Conservation (phyloP, 257 asterid species). For the Leonotis leonurus region DNA sequence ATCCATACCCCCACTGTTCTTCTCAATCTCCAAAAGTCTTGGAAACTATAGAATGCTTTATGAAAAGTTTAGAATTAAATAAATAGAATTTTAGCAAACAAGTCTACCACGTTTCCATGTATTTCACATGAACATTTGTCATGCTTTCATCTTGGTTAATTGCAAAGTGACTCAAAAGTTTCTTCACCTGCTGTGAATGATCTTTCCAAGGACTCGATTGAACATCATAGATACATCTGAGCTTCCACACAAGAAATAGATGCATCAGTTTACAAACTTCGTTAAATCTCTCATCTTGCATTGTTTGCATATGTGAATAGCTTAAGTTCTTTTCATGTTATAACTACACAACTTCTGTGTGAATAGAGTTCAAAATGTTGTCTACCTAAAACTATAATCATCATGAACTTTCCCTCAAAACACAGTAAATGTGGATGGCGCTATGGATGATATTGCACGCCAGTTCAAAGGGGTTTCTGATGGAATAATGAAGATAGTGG, state of each 20-base stretch:
- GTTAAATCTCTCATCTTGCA: too few relatives aligned
- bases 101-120: not conserved
- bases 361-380: not conserved
- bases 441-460: constrained; percentile 83
- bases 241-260: not conserved
- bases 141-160: constrained; percentile 11
- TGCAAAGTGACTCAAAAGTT: not conserved
- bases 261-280: not conserved
- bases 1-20: not conserved
- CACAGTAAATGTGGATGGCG: constrained; percentile 86
- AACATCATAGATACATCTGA: not conserved
- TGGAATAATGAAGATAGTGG: constrained; percentile 64
- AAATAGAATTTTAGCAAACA: not conserved
- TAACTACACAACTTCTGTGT: not conserved
- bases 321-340: not conserved
- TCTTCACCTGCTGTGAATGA: not conserved
- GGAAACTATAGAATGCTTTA: too few relatives aligned
- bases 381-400: constrained; percentile 10
- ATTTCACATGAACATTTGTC: not conserved
- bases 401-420: constrained; percentile 1
- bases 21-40: not conserved
- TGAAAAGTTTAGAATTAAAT: not conserved
- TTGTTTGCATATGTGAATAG: too few relatives aligned
- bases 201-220: not conserved
- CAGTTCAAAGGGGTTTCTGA: constrained; percentile 89